These are phyloP conservation scores for Ambrosia artemisiifolia DNA, from an alignment of 129 eudicot genomes.

Conservation along the genomic window DNA sequence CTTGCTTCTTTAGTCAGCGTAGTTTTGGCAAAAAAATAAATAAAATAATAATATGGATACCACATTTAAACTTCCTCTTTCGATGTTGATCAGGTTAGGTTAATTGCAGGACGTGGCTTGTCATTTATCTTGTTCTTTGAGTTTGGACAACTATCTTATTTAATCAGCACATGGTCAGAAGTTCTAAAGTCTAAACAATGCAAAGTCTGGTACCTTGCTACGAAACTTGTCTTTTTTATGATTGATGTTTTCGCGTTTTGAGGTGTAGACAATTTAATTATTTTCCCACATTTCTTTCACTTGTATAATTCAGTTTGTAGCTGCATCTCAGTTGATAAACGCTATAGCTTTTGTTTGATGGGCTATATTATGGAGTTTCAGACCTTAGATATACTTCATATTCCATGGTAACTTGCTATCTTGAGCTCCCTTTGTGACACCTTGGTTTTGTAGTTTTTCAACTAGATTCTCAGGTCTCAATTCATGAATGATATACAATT, in stretches of 20 bases:
- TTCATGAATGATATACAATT: not conserved
- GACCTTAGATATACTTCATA: conserved; percentile 82
- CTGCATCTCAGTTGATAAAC: conserved; percentile 85
- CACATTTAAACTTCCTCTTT: not conserved
- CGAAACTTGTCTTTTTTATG: conserved; percentile 17
- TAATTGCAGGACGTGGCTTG: conserved; percentile 58
- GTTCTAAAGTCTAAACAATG: conserved; percentile 62
- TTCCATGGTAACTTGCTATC: conserved; percentile 60
- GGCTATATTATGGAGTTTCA: conserved; percentile 91
- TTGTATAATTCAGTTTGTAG: conserved; percentile 64
- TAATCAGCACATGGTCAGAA: conserved; percentile 65
- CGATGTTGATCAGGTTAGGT: conserved; percentile 54
- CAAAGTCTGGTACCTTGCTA: conserved; percentile 84
- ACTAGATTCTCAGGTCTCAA: not conserved
- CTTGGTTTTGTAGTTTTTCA: not conserved
- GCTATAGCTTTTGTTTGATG: conserved; percentile 99
- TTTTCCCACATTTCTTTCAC: not conserved
- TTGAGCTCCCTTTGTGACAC: not conserved
- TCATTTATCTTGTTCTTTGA: conserved; percentile 56
- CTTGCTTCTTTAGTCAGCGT: not conserved
- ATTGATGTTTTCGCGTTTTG: not conserved
- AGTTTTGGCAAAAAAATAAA: not conserved
- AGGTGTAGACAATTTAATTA: not conserved
- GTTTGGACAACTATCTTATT: conserved; percentile 58
- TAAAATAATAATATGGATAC: not conserved